A percentile compares a stretch with the other conserved stretches of the same genome.
Evolutionary conservation across 768 basidiomycete species (phyloP).

Genomic region (Vararia minispora): DNA sequence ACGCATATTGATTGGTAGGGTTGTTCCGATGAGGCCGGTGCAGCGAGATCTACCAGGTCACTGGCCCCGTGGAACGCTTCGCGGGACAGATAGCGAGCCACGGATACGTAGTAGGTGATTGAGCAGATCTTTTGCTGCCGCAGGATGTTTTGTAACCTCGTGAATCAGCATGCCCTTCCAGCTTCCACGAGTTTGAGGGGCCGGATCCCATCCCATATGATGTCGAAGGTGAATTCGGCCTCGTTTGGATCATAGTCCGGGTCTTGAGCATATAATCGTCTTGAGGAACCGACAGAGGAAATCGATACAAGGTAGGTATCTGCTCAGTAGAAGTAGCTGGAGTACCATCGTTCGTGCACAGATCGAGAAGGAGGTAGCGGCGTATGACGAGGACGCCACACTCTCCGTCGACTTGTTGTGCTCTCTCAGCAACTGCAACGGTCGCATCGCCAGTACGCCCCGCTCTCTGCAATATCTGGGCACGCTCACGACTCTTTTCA

Average conservation of each 20-base stretch:
- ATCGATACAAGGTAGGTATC: constrained; percentile 66
- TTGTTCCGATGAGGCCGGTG: not conserved
- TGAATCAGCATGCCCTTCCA: constrained; percentile 61
- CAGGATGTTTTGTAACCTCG: not conserved
- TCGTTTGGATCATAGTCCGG: not conserved
- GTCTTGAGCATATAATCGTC: not conserved
- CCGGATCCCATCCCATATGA: constrained; percentile 87
- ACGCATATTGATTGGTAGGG: not conserved
- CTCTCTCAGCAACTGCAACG: constrained; percentile 76
- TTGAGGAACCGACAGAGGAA: constrained; percentile 80
- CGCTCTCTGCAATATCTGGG: not conserved
- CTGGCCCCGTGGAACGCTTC: constrained; percentile 93
- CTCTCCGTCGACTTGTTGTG: constrained; percentile 65
- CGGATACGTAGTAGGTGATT: constrained; percentile 71
- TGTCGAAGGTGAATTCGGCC: constrained; percentile 47
- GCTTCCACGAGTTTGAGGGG: constrained; percentile 88
- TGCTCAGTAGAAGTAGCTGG: not conserved
- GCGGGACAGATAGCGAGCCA: constrained; percentile 82
- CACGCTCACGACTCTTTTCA: constrained; percentile 22
- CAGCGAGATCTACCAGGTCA: constrained; percentile 94
- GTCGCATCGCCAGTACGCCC: constrained; percentile 68
- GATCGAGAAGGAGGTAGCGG: constrained; percentile 81
- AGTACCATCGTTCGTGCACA: constrained; percentile 21
- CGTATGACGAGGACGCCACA: constrained; percentile 85
- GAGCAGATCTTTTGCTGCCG: not conserved